Base-by-base conservation (phyloP, 2,329 filamentous ascomycete genomes). In the Arthrobotrys pseudoclavata region DNA sequence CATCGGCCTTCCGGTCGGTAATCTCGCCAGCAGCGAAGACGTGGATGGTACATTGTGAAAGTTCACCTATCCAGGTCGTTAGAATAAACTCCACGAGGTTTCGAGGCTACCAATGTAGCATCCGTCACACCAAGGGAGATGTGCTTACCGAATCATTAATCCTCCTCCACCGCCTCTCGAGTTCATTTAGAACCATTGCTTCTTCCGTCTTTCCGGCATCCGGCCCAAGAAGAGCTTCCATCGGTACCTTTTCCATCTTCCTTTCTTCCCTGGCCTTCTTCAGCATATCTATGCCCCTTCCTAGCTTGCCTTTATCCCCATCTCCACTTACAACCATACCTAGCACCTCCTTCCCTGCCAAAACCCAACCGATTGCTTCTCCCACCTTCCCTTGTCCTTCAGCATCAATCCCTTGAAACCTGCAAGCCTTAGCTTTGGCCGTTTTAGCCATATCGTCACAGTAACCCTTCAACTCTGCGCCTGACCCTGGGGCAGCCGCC, bases 341-440 rank as follows among this genome's bases (percentile, higher is more conserved):
- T 4, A 97, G 84, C 79, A 94, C 91, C 78, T 90, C 89, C 79
- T 91, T 88, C 0, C 91, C 94, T 5, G 91, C 94, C 48, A 89
- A 87, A 53, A 97, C 84, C 94, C 95, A 98, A 0, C 92, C 94
- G 72, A 99, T 92, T 0, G 89, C 96, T 63, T 91, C 91, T 0
- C 94, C 96, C 0, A 91, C 92, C 83, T 95, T 90, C 0, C 92
- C 93, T 0, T 89, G 89, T 10, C 94, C 83, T 82, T 99, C 96
- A 1, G 94, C 92, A 83, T 97, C 94, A 61, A 98, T 91, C 0
- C 91, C 96, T 70, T 97, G 91, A 83, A 98, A 97, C 0, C 96
- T 88, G 82, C 94, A 97, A 0, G 94, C 94, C 80, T 93, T 94
- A 22, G 92, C 95, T 64, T 92, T 88, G 48, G 92, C 90, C 92